Percentiles rank a stretch among this genome's conserved stretches.
These are phyloP conservation scores for Phyllostachys edulis DNA, from an alignment of 176 grass and related monocot species.

Conservation along the genomic window DNA sequence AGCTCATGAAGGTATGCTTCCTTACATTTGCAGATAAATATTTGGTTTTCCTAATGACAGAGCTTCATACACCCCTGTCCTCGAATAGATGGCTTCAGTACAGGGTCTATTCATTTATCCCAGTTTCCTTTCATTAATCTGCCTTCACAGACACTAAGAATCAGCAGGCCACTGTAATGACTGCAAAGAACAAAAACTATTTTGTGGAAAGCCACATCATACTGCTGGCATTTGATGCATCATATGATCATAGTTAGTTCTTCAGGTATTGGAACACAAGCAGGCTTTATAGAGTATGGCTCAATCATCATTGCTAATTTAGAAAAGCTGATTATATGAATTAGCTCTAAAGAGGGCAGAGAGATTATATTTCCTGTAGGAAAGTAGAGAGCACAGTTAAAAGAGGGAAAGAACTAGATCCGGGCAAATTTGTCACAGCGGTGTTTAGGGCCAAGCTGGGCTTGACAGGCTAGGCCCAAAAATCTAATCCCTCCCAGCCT, in stretches of 20 bases:
- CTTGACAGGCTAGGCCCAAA: neutral
- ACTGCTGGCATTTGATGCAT: neutral
- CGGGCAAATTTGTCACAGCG: neutral
- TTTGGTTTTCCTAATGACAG: neutral
- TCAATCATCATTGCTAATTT: neutral
- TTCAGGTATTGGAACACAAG: neutral
- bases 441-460: neutral
- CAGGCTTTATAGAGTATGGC: neutral
- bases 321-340: neutral
- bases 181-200: neutral
- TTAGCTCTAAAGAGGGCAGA: neutral
- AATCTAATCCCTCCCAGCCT: neutral
- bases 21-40: neutral
- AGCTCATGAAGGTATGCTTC: conserved; percentile 65
- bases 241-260: conserved; percentile 4
- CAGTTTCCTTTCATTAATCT: neutral
- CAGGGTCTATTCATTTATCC: neutral
- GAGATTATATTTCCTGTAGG: neutral
- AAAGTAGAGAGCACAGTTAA: neutral
- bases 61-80: neutral
- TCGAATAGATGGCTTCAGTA: neutral
- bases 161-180: neutral
- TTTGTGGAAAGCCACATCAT: neutral
- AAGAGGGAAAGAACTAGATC: neutral
- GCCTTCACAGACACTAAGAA: neutral